Evolutionary conservation across 306 rosid genomes (phyloP), one percentile per base, ranked within the genome.

Genomic region (Ceratonia siliqua): DNA sequence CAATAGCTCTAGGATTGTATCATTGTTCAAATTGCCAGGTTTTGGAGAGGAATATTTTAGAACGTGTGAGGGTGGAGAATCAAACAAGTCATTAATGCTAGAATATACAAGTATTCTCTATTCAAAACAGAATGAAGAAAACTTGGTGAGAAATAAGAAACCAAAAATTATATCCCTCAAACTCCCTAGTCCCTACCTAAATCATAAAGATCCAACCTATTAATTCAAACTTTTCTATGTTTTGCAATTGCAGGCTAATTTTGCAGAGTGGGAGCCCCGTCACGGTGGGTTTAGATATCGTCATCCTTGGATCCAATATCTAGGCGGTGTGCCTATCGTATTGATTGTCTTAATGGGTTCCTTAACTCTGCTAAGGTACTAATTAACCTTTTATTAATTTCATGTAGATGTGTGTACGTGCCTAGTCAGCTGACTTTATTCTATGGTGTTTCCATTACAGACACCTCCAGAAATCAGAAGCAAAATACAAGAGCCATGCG

Each of bases 281-380:
- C 89, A 89, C 32, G 86, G 87, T 1, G 56, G 43, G 10, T 89
- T 86, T 54, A 53, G 74, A 77, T 85, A 69, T 43, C 72, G 57
- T 6, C 83, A 89, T 65, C 91, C 93, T 0, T 89, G 89, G 89
- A 71, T 79, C 48, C 91, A 82, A 62, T 89, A 89, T 75, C 80
- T 3, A 78, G 87, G 10, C 80, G 82, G 25, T 86, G 93, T 55
- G 87, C 90, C 0, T 84, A 78, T 64, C 77, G 72, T 15, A 70
- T 86, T 25, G 85, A 89, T n/a, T 66, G 86, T 21, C 85, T 89
- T 42, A 78, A 75, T 20, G 68, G 77, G 45, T 84, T 78, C 72
- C 80, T 84, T 28, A 30, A 68, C 64, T 59, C 78, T 8, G 30
- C 33, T 8, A 69, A 81, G 69, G 84, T 80, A 73, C 20, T 21